Evolutionary conservation across 495 filamentous ascomycete species (phyloP), one percentile per base, ranked within the genome.

Genomic region (Daldinia bambusicola): DNA sequence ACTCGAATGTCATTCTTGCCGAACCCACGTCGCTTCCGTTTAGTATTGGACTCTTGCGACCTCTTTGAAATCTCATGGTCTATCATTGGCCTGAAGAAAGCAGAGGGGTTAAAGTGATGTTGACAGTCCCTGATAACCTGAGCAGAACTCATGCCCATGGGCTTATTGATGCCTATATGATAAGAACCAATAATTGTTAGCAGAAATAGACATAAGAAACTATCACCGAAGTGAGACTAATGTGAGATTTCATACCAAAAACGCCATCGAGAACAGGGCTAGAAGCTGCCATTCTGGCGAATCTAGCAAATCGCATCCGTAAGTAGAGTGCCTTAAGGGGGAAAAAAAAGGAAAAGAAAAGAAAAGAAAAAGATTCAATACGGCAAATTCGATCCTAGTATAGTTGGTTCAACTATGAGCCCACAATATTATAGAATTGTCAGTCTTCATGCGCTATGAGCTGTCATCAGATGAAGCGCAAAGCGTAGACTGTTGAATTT

Each of bases 111-210:
- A 87, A 98, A 95, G 77, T 90, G 85, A 31, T 78, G 77, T 79
- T 97, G 93, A 45, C 95, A 86, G 69, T 92, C 88, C 71, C 95
- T 93, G 70, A 99, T 87, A 2, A 93, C 92, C 78, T 95, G 90
- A 65, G 93, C 93, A 31, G 95, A 98, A 80, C 88, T 91, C 71
- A 94, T 85, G 72, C 89, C 88, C 71, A 89, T 80, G 51, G 95
- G 95, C 81, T 99, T 99, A 83, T 99, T 93, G 77, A 98, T 89
- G 77, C 92, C 95, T 97, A 60, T 48, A 3, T 13, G 43, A 48
- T 18, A 20, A 60, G 36, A 67, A 36, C 40, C 14, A 22, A 41
- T 31, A 3, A 66, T 31, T 5, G 38, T 62, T 31, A 68, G 60
- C 16, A 26, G 10, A 36, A 22, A 62, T 10, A 13, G 50, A n/a